A percentile compares a stretch with the other conserved stretches of the same genome.
These are phyloP conservation scores for Irpex sp. DNA, from an alignment of 1,284 basidiomycete species.

Conservation along the genomic window DNA sequence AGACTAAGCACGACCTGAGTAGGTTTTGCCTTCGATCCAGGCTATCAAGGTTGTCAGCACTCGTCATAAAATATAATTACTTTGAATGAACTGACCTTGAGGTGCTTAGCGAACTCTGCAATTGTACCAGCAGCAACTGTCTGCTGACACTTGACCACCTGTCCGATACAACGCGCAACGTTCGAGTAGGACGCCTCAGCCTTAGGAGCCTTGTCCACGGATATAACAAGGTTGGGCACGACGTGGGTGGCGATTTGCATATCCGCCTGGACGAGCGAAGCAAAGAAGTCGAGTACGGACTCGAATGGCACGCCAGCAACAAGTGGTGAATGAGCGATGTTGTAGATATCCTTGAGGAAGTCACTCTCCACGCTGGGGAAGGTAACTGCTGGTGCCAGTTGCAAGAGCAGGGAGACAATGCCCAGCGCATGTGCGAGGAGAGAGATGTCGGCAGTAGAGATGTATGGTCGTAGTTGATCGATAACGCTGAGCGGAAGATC, in stretches of 20 bases:
- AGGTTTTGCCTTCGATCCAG: slow-evolving; percentile 62
- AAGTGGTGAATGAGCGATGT: slow-evolving; percentile 73
- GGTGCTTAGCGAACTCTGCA: slow-evolving; percentile 73
- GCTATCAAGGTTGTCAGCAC: slow-evolving; percentile 31
- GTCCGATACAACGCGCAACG: slow-evolving; percentile 81
- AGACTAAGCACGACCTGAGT: slow-evolving; percentile 77
- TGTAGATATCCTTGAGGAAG: slow-evolving; percentile 67
- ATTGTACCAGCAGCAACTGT: slow-evolving; percentile 76
- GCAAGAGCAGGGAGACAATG: slow-evolving; percentile 69
- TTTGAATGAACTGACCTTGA: slow-evolving; percentile 50
- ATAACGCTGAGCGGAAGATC: slow-evolving; percentile 64
- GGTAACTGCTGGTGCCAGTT: slow-evolving; percentile 58
- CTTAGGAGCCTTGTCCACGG: slow-evolving; percentile 55
- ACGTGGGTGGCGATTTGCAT: slow-evolving; percentile 76
- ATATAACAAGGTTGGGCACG: slow-evolving; percentile 65
- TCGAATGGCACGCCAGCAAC: slow-evolving; percentile 76
- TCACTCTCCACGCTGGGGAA: slow-evolving; percentile 73
- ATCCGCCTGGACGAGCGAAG: slow-evolving; percentile 78
- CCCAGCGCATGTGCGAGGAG: slow-evolving; percentile 75
- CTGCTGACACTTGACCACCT: slow-evolving; percentile 69
- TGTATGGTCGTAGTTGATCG: slow-evolving; percentile 70
- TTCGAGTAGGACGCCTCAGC: slow-evolving; percentile 59
- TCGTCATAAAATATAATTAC: not conserved
- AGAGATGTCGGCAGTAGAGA: slow-evolving; percentile 72
- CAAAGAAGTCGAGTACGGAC: slow-evolving; percentile 78